phyloP scores from a whole-genome alignment of 2,329 filamentous ascomycete species.

The Thielaviopsis euricoi region DNA sequence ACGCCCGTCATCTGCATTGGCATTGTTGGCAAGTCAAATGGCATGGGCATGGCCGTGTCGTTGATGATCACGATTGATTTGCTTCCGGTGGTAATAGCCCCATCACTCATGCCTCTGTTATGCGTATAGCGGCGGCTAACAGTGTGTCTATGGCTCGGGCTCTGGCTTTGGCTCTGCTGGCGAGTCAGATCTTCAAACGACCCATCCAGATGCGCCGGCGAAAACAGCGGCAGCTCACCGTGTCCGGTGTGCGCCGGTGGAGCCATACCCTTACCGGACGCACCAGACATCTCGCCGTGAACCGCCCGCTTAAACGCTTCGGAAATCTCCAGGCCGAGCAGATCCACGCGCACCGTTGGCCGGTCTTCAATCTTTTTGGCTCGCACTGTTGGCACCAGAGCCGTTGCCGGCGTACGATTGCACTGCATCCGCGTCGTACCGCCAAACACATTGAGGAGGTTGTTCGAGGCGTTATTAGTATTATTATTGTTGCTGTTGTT shows the following conservation, averaged over 20 bases:
- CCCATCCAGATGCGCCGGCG: constrained; percentile 21
- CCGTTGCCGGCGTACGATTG: constrained; percentile 42
- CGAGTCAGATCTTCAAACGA: constrained; percentile 29
- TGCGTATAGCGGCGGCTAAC: constrained; percentile 9
- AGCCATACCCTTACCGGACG: neutral
- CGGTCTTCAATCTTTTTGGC: constrained; percentile 26
- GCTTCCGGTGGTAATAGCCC: constrained; percentile 59
- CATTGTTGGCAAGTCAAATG: constrained; percentile 33
- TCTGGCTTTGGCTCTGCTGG: too few relatives aligned
- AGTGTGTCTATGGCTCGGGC: neutral
- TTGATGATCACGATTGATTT: constrained; percentile 84
- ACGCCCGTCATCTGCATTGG: constrained; percentile 29
- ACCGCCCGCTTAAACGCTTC: constrained; percentile 68
- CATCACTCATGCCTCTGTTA: constrained; percentile 31
- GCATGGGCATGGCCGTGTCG: constrained; percentile 29
- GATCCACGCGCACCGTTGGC: constrained; percentile 54
- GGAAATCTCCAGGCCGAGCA: constrained; percentile 61
- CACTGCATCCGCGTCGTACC: constrained; percentile 36
- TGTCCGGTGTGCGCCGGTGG: neutral
- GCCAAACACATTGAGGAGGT: constrained; percentile 24
- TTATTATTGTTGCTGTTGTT: neutral
- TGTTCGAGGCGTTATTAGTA: neutral
- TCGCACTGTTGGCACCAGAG: constrained; percentile 40
- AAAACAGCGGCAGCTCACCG: neutral
- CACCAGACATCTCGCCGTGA: constrained; percentile 38